Base-by-base conservation (phyloP, 768 basidiomycete genomes). In the Mrakia frigida region DNA sequence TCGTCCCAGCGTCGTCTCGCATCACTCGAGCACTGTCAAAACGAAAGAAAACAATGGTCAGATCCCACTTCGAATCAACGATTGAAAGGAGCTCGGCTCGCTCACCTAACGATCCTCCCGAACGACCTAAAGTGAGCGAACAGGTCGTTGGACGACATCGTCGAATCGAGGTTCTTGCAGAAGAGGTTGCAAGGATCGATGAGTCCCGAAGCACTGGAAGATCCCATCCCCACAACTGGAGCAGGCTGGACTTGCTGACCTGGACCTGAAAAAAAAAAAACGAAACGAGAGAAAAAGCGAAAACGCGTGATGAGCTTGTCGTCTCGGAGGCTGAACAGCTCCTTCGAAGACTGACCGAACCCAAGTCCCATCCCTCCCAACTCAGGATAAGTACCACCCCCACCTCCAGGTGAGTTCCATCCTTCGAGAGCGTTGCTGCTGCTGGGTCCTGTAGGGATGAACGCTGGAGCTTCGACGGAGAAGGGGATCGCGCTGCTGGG, bases 101-200 rank as follows among this genome's bases (percentile, higher is more conserved):
- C 60, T 80, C 86, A 92, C 90, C 92, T 94, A 78, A 94, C 91
- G 79, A 95, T 94, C 84, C 90, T 89, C 56, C 94, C 94, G 82
- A 89, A 96, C 80, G 78, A 78, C 13, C 77, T 46, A 77, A 96
- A 96, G 83, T 92, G 89, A 33, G 89, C 85, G 81, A 92, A 93
- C 21, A 96, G 86, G 50, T 88, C 88, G 82, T 94, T 92, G 0
- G 93, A 94, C 82, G 92, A 91, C 52, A 95, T 90, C 9, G 89
- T 87, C 3, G 91, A 88, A 83, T 93, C 92, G 70, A 96, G 85
- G 82, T 94, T 94, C 92, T 95, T 81, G 69, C 91, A 92, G 83
- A 94, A 94, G 67, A 94, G 84, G 81, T 93, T 93, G 86, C 92
- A 94, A 0, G 93, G 92, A 83, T 93, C 92, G 78, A 93, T 93